phyloP scores from a whole-genome alignment of 495 filamentous ascomycete genomes.

The Penicillium bovifimosum region DNA sequence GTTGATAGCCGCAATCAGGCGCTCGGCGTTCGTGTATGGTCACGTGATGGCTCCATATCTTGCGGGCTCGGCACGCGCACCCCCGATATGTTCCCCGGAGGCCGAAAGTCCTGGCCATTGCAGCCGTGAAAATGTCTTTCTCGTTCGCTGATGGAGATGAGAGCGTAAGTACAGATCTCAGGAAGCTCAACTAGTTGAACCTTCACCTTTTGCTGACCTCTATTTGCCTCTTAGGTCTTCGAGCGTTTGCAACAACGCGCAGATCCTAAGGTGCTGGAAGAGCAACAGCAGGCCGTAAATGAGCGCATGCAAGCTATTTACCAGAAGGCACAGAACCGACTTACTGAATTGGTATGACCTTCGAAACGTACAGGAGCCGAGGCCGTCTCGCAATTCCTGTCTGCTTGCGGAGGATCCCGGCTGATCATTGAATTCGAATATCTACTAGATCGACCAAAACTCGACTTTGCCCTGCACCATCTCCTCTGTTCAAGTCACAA shows the following conservation, averaged over 20 bases:
- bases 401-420: slow-evolving; percentile 6
- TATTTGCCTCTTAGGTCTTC: slow-evolving; percentile 50
- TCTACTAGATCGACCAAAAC: slow-evolving; percentile 64
- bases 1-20: neutral
- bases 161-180: slow-evolving; percentile 23
- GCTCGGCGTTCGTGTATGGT: slow-evolving; percentile 1
- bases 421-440: slow-evolving; percentile 11
- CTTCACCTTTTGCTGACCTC: neutral
- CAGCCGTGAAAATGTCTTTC: slow-evolving; percentile 40
- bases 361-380: neutral
- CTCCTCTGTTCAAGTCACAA: slow-evolving; percentile 72
- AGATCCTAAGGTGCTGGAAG: slow-evolving; percentile 56
- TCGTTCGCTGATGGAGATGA: slow-evolving; percentile 40
- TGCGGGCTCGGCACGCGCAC: slow-evolving; percentile 18
- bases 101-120: slow-evolving; percentile 30
- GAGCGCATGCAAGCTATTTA: slow-evolving; percentile 58
- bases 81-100: slow-evolving; percentile 5
- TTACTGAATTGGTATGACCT: slow-evolving; percentile 48
- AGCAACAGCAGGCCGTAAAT: slow-evolving; percentile 56
- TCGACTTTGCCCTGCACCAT: slow-evolving; percentile 75
- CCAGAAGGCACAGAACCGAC: slow-evolving; percentile 58
- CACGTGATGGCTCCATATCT: slow-evolving; percentile 23
- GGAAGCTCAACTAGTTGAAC: neutral
- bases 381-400: neutral
- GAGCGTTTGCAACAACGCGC: slow-evolving; percentile 55